Evolutionary conservation across 805 yeast genomes (phyloP).

Genomic region (Saccharomycopsis oosterbeekiorum): DNA sequence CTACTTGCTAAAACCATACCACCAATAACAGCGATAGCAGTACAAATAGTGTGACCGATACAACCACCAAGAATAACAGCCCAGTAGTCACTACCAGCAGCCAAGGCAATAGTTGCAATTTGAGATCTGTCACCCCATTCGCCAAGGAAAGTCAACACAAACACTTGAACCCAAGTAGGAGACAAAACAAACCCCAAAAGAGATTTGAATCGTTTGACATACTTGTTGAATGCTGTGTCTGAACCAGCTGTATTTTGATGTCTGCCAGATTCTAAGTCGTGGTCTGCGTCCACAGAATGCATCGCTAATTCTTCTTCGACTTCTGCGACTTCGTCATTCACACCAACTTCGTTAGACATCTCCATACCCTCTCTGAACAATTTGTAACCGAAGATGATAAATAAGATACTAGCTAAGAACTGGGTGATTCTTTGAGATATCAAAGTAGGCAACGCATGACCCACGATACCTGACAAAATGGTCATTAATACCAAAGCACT

Average conservation of each 20-base stretch:
- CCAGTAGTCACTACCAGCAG: constrained; percentile 92
- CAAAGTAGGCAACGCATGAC: constrained; percentile 81
- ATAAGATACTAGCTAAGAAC: constrained; percentile 69
- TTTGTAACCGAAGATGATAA: constrained; percentile 72
- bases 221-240: constrained; percentile 18
- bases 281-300: constrained; percentile 39
- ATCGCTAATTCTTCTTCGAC: constrained; percentile 88
- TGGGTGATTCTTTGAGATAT: constrained; percentile 75
- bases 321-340: constrained; percentile 91
- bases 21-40: constrained; percentile 84
- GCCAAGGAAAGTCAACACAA: constrained; percentile 90
- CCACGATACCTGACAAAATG: constrained; percentile 78
- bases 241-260: not conserved
- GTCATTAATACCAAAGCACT: constrained; percentile 86
- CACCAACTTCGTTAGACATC: constrained; percentile 77
- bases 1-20: constrained; percentile 85
- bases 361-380: constrained; percentile 71
- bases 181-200: constrained; percentile 59
- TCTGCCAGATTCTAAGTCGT: constrained; percentile 47
- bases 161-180: constrained; percentile 90
- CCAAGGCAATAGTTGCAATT: constrained; percentile 96
- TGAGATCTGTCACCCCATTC: constrained; percentile 99
- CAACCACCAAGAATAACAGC: constrained; percentile 81
- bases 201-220: constrained; percentile 35
- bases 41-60: constrained; percentile 81